These are phyloP conservation scores for Cerrena zonata DNA, from an alignment of 1,284 basidiomycete species.

Conservation along the genomic window DNA sequence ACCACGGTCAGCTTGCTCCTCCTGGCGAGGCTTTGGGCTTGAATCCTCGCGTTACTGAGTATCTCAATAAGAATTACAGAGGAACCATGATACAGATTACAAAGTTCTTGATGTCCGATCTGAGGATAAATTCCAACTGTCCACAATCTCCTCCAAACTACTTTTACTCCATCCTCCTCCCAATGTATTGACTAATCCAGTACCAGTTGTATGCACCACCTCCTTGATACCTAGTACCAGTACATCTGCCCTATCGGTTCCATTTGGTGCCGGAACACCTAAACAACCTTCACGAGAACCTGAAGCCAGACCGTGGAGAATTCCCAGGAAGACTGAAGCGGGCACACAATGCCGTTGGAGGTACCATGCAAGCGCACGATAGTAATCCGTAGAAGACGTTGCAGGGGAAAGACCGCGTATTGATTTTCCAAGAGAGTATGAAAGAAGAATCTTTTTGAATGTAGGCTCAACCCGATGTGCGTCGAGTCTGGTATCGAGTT, in stretches of 20 bases:
- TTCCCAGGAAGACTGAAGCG: constrained; percentile 53
- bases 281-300: constrained; percentile 54
- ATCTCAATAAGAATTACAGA: too few species aligned
- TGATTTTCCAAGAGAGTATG: constrained; percentile 41
- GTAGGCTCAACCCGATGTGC: constrained; percentile 35
- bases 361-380: constrained; percentile 47
- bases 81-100: too few species aligned
- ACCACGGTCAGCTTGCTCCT: too few species aligned
- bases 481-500: constrained; percentile 53
- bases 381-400: constrained; percentile 5
- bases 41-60: too few species aligned
- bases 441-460: constrained; percentile 43
- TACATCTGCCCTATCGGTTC: constrained; percentile 39
- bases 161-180: constrained; percentile 64
- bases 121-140: constrained; percentile 53
- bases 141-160: constrained; percentile 58
- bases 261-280: constrained; percentile 43
- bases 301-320: constrained; percentile 52
- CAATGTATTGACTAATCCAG: constrained; percentile 58
- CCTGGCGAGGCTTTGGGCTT: too few species aligned
- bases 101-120: too few species aligned
- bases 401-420: constrained; percentile 16
- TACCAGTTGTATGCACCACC: constrained; percentile 61
- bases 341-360: constrained; percentile 64
- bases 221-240: constrained; percentile 62